Base-by-base conservation (phyloP, 345 rosid species). In the Alliaria petiolata region DNA sequence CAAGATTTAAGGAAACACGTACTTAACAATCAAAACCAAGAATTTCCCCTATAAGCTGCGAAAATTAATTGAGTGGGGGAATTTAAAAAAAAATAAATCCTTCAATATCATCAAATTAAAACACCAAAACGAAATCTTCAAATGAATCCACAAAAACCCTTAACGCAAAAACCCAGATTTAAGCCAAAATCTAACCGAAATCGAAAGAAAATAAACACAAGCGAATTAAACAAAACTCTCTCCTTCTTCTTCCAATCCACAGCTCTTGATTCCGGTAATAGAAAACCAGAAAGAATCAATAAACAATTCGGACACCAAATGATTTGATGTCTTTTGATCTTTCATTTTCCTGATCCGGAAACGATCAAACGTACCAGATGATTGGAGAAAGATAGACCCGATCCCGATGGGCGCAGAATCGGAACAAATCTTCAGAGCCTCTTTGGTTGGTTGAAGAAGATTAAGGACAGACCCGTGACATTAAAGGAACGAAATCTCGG, bases 361-460 rank as follows among this genome's bases (percentile, higher is more conserved):
- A 40, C 7, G 2, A 26, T 28, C 26, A 46, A 55, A 65, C 66
- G 65, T 56, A 73, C 71, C 52, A 72, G 71, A 65, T 42, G 58
- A 64, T 2, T 55, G 16, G 40, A 64, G 62, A n/a, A 42, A 51
- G 76, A 53, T 47, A 38, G 60, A 57, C 28, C 17, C 26, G 66
- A 73, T 57, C 72, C 14, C 54, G 61, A 73, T 39, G 16, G 71
- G 11, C 0, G 49, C 40, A 43, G n/a, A 15, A 55, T 53, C 26
- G 15, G 67, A n/a, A 4, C 1, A 7, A 33, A n/a, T 16, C 33
- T 28, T 70, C 16, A 40, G 40, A 62, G 26, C 5, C 9, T 40
- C 12, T n/a, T 7, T 42, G 49, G 46, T 55, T 56, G 65, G 26
- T 61, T 62, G 54, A 35, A 20, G 45, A 20, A 20, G 45, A 20